These are phyloP conservation scores for Pleurotus eryngii DNA, from an alignment of 768 basidiomycete genomes.

Conservation along the genomic window DNA sequence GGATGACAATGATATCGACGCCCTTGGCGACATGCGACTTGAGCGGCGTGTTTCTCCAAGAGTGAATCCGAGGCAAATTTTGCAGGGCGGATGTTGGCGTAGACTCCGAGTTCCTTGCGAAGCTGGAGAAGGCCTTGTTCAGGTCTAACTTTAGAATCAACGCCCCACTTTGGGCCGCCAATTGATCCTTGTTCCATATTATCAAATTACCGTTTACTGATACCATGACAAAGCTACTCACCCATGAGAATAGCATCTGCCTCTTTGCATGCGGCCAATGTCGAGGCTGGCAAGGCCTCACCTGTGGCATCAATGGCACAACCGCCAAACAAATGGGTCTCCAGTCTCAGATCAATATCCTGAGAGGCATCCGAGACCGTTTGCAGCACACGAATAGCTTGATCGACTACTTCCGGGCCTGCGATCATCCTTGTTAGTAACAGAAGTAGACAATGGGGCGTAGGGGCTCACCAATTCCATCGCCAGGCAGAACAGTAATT, in stretches of 20 bases:
- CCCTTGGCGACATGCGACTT: constrained; percentile 79
- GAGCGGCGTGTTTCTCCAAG: constrained; percentile 83
- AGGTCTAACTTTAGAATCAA: constrained; percentile 82
- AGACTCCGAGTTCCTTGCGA: constrained; percentile 90
- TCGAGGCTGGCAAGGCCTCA: constrained; percentile 81
- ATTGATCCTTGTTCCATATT: constrained; percentile 66
- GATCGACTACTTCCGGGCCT: constrained; percentile 87
- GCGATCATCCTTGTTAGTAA: constrained; percentile 11
- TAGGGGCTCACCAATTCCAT: constrained; percentile 80
- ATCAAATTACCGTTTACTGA: not conserved
- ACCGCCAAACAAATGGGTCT: constrained; percentile 83
- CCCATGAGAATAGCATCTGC: constrained; percentile 98
- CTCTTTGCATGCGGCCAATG: constrained; percentile 83
- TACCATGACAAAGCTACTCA: constrained; percentile 27
- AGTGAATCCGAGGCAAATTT: constrained; percentile 93
- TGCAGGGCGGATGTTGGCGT: constrained; percentile 97
- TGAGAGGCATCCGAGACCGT: constrained; percentile 57
- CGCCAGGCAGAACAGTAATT: constrained; percentile 89
- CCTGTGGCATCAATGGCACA: constrained; percentile 86
- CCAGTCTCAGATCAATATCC: constrained; percentile 70
- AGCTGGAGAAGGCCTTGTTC: constrained; percentile 87
- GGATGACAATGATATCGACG: constrained; percentile 88
- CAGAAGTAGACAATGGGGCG: not conserved
- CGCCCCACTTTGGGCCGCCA: constrained; percentile 99
- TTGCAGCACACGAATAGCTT: constrained; percentile 84